Evolutionary conservation across 2,329 filamentous ascomycete species (phyloP).

Genomic region (Colletotrichum godetiae): DNA sequence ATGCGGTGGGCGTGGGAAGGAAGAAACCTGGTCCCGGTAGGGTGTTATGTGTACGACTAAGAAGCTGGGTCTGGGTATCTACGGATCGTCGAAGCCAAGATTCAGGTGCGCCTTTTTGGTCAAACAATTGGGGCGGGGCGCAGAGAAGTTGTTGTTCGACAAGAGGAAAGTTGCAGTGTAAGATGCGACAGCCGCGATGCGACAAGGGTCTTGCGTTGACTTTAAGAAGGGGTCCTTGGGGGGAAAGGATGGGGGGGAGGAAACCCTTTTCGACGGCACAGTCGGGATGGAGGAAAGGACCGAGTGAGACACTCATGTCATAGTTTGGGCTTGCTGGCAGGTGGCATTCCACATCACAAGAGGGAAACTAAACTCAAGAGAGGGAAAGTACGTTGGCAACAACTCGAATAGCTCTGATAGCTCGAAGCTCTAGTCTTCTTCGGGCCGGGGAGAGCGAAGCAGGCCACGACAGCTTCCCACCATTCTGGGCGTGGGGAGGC

Average conservation of each 20-base stretch:
- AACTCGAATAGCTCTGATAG: slow-evolving; percentile 3
- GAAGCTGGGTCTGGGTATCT: not conserved
- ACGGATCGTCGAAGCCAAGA: slow-evolving; percentile 3
- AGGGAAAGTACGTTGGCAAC: not conserved
- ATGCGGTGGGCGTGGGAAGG: not conserved
- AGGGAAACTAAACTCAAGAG: slow-evolving; percentile 5
- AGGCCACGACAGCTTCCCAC: not conserved
- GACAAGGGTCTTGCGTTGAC: slow-evolving; percentile 23
- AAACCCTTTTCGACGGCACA: not conserved
- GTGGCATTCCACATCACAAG: slow-evolving; percentile 10
- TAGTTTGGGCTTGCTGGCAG: slow-evolving; percentile 22
- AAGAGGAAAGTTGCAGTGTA: slow-evolving; percentile 10
- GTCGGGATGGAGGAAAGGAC: slow-evolving; percentile 5
- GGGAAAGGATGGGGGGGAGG: not conserved
- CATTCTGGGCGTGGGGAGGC: not conserved
- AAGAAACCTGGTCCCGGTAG: slow-evolving; percentile 5
- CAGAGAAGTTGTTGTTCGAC: not conserved
- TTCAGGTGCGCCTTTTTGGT: not conserved
- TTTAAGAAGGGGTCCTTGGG: slow-evolving; percentile 17
- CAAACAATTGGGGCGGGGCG: not conserved
- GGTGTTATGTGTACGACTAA: not conserved
- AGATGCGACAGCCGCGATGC: slow-evolving; percentile 20
- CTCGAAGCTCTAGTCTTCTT: slow-evolving; percentile 18
- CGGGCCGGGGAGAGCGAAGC: not conserved
- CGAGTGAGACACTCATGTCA: slow-evolving; percentile 35